Conservation (phyloP, 2,329 filamentous ascomycete genomes). For the Venturia asperata region DNA sequence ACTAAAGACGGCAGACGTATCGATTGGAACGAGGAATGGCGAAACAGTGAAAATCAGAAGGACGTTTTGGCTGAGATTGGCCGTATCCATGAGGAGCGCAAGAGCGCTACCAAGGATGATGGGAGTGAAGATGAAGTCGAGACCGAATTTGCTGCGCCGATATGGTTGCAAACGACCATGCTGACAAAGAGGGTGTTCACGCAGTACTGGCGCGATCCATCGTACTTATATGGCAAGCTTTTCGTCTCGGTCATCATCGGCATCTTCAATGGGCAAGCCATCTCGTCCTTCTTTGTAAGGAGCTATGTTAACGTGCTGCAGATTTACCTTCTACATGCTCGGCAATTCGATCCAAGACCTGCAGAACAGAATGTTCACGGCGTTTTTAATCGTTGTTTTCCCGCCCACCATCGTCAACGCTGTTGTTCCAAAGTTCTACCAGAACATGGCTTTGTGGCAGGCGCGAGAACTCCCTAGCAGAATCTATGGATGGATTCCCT, state of each 20-base stretch:
- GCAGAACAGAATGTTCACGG: slow-evolving; percentile 42
- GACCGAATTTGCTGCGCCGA: slow-evolving; percentile 40
- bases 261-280: slow-evolving; percentile 59
- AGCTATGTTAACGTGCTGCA: slow-evolving; percentile 25
- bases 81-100: slow-evolving; percentile 46
- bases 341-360: slow-evolving; percentile 35
- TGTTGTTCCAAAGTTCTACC: slow-evolving; percentile 51
- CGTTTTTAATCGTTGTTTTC: slow-evolving; percentile 44
- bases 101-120: slow-evolving; percentile 53
- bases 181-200: slow-evolving; percentile 39
- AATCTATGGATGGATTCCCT: slow-evolving; percentile 61
- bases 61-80: slow-evolving; percentile 58
- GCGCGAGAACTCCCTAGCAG: slow-evolving; percentile 57
- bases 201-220: slow-evolving; percentile 41
- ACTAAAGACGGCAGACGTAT: slow-evolving; percentile 40
- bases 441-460: slow-evolving; percentile 44
- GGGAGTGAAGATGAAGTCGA: slow-evolving; percentile 30
- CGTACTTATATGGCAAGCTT: slow-evolving; percentile 43
- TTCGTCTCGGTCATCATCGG: slow-evolving; percentile 65
- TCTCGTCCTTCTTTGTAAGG: slow-evolving; percentile 20
- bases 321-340: slow-evolving; percentile 39
- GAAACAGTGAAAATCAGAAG: slow-evolving; percentile 54
- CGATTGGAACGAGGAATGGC: slow-evolving; percentile 73
- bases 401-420: slow-evolving; percentile 37
- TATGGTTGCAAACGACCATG: slow-evolving; percentile 27